Percentiles rank a stretch among this genome's conserved stretches.
Conservation (phyloP, 257 asterid species). For the Solanum chaucha region DNA sequence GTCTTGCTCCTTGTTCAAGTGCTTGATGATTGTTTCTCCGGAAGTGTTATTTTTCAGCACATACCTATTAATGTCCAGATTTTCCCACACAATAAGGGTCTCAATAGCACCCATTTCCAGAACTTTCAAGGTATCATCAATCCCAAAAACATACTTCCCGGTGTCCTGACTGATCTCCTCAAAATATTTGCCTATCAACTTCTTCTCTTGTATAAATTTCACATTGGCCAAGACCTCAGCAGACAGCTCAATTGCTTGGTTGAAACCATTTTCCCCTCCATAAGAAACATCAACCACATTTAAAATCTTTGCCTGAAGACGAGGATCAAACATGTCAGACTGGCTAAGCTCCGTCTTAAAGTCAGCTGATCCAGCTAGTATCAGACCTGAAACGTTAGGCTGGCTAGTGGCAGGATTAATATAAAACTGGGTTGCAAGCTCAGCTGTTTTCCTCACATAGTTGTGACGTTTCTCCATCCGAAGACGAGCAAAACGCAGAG, state of each 20-base stretch:
- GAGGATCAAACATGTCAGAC: constrained; percentile 24
- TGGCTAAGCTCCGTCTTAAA: constrained; percentile 36
- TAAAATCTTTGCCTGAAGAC: constrained; percentile 28
- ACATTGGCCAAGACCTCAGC: constrained; percentile 30
- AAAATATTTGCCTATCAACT: constrained; percentile 27
- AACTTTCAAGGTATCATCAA: constrained; percentile 27
- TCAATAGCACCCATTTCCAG: constrained; percentile 37
- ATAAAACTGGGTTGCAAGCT: constrained; percentile 27
- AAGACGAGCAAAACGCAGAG: constrained; percentile 32
- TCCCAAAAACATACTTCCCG: constrained; percentile 31
- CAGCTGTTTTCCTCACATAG: constrained; percentile 28
- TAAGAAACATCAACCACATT: constrained; percentile 33
- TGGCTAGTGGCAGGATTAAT: constrained; percentile 27
- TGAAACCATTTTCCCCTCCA: constrained; percentile 35
- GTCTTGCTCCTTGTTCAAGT: constrained; percentile 31
- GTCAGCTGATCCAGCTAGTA: constrained; percentile 38
- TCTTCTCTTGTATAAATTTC: constrained; percentile 34
- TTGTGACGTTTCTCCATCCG: constrained; percentile 38
- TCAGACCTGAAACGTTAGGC: constrained; percentile 25
- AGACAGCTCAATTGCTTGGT: constrained; percentile 30
- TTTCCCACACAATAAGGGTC: constrained; percentile 36
- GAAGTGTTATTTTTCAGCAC: constrained; percentile 12
- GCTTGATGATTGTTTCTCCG: constrained; percentile 16
- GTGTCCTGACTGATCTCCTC: constrained; percentile 42
- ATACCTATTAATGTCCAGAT: constrained; percentile 25